Percentiles rank a stretch among this genome's conserved stretches.
These are phyloP conservation scores for Aspergillus neoniger DNA, from an alignment of 2,329 filamentous ascomycete genomes.

Conservation along the genomic window DNA sequence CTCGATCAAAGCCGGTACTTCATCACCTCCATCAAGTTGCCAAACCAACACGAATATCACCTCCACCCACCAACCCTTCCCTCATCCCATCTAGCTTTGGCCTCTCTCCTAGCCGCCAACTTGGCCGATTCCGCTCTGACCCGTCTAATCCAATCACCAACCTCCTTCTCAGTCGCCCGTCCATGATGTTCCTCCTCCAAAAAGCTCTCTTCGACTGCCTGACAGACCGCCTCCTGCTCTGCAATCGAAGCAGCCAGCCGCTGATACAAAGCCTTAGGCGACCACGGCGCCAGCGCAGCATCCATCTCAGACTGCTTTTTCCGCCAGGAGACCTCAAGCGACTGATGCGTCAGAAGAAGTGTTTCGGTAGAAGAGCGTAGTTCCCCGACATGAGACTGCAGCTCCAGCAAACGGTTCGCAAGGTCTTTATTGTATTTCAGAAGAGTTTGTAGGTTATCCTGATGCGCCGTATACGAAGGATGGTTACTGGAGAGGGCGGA, in stretches of 20 bases:
- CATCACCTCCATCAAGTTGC: neutral
- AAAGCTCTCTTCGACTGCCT: conserved; percentile 89
- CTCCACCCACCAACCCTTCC: conserved; percentile 93
- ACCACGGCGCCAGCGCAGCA: conserved; percentile 77
- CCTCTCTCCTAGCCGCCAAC: conserved; percentile 78
- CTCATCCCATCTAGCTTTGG: conserved; percentile 94
- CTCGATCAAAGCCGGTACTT: neutral
- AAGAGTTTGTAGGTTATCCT: conserved; percentile 63
- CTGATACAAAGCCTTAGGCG: conserved; percentile 83
- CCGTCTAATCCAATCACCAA: conserved; percentile 77
- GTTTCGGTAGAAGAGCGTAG: conserved; percentile 72
- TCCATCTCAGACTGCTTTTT: conserved; percentile 90
- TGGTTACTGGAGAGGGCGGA: conserved; percentile 76
- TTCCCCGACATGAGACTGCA: conserved; percentile 51
- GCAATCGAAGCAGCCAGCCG: conserved; percentile 72
- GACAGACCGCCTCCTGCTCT: conserved; percentile 80
- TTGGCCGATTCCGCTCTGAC: conserved; percentile 78
- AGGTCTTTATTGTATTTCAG: conserved; percentile 72
- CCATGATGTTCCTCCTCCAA: conserved; percentile 62
- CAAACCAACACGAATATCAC: conserved; percentile 44
- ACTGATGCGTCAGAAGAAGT: conserved; percentile 77
- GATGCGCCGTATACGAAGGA: conserved; percentile 67
- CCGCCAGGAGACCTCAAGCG: conserved; percentile 88
- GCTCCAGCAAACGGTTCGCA: conserved; percentile 51
- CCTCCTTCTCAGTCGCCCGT: conserved; percentile 75